Conservation (phyloP, 1,139 yeast genomes). For the Geotrichum siamense region DNA sequence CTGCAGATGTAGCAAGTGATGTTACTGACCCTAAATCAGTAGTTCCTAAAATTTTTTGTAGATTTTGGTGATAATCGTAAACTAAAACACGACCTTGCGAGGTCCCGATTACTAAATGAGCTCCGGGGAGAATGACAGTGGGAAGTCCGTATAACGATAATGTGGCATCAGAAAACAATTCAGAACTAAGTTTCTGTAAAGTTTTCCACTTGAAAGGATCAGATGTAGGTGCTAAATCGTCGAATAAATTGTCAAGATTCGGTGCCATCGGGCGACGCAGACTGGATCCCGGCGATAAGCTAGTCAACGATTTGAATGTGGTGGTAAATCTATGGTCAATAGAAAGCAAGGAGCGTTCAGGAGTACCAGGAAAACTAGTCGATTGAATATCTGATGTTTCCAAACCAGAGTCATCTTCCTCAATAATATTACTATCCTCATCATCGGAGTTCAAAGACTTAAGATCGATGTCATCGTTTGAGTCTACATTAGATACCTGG, state of each 20-base stretch:
- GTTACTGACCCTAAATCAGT: conserved; percentile 40
- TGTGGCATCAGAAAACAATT: conserved; percentile 37
- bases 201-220: conserved; percentile 41
- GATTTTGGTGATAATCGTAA: conserved; percentile 57
- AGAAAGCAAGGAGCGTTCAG: conserved; percentile 20
- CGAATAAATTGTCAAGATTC: conserved; percentile 19
- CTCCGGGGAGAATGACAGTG: conserved; percentile 42
- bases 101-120: conserved; percentile 58
- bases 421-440: too few species aligned
- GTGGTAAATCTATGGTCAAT: conserved; percentile 29
- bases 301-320: conserved; percentile 25
- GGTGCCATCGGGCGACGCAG: conserved; percentile 8
- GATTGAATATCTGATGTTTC: conserved; percentile 6
- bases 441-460: too few species aligned
- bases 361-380: conserved; percentile 11
- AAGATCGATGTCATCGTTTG: too few species aligned
- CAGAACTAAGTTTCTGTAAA: conserved; percentile 36
- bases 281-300: conserved; percentile 8
- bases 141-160: conserved; percentile 45
- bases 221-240: conserved; percentile 11
- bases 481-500: too few species aligned
- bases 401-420: neutral
- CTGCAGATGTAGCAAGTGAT: conserved; percentile 43
- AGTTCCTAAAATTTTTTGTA: conserved; percentile 39
- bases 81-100: conserved; percentile 49